Percentiles rank a stretch among this genome's conserved stretches.
phyloP scores from a whole-genome alignment of 768 basidiomycete genomes.

The Lentinula aciculospora region DNA sequence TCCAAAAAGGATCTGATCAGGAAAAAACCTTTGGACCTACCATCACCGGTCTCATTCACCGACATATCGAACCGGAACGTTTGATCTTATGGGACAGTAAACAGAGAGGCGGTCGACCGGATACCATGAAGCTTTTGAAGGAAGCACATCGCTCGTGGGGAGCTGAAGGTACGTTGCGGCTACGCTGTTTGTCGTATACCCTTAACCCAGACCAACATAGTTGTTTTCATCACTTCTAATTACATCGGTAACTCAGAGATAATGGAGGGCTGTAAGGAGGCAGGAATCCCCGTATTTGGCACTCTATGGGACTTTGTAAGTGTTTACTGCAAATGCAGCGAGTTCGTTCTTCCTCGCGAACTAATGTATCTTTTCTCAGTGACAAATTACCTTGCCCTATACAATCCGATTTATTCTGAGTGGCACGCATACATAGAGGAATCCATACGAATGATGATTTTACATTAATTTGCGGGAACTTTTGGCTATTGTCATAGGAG shows the following conservation, averaged over 20 bases:
- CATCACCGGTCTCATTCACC: slow-evolving; percentile 66
- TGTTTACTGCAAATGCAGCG: background rate
- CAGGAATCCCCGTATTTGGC: slow-evolving; percentile 62
- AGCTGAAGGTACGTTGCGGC: slow-evolving; percentile 59
- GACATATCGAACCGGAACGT: slow-evolving; percentile 68
- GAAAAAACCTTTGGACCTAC: slow-evolving; percentile 70
- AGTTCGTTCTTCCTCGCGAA: background rate
- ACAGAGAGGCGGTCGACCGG: slow-evolving; percentile 65
- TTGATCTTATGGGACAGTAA: slow-evolving; percentile 77
- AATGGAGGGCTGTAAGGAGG: slow-evolving; percentile 71
- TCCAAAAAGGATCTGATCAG: slow-evolving; percentile 62
- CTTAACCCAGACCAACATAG: too few species aligned
- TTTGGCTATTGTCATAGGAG: background rate
- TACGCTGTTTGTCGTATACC: too few species aligned
- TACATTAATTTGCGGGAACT: background rate
- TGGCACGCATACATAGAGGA: background rate
- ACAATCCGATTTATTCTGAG: background rate
- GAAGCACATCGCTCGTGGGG: slow-evolving; percentile 65
- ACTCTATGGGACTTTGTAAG: slow-evolving; percentile 67
- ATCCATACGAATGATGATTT: background rate
- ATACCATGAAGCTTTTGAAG: slow-evolving; percentile 70
- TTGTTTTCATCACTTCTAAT: slow-evolving; percentile 85
- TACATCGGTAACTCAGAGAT: slow-evolving; percentile 73
- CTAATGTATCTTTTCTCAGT: background rate
- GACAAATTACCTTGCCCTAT: background rate